Base-by-base conservation (phyloP, 306 rosid genomes). In the Phaseolus lunatus region DNA sequence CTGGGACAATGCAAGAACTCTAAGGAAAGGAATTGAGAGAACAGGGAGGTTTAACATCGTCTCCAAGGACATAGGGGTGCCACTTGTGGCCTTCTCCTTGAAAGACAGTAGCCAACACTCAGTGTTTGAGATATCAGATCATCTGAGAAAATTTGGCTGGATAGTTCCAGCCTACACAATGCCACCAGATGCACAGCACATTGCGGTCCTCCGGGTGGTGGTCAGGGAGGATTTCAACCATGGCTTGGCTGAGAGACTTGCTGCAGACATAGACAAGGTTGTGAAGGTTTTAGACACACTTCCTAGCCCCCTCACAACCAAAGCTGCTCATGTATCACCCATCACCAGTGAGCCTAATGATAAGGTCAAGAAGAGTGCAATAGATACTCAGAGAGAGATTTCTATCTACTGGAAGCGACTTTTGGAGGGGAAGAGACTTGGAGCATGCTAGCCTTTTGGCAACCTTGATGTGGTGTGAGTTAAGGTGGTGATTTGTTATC, bases 161-260 rank as follows among this genome's bases (percentile, higher is more conserved):
- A 92, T 90, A 15, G 96, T 94, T 78, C 98, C 98, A 0, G 98
- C 98, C 57, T 94, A 94, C 64, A 85, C 93, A 10, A 92, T 94
- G 97, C 97, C 98, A 0, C 72, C 95, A 0, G 70, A 94, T 1
- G 97, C 94, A 0, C 65, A 94, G 50, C 85, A 89, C 67, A 26
- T 94, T 0, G 90, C 96, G 0, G 94, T 95, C 44, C 92, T 95
- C 13, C 79, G 99, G 0, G 97, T 95, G 45, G 99, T 95, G 69
- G 65, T 95, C 57, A 77, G 99, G 82, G 99, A 95, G 84, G 99
- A 95, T 73, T 90, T 95, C 82, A 92, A 92, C 87, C 82, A 90
- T 2, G 7, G 85, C 47, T 86, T 95, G 84, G 96, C 92, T 0
- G 99, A 92, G 79, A 87, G 97, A 50, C 96, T 95, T 3, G 68